Evolutionary conservation across 2,329 filamentous ascomycete genomes (phyloP), one percentile per base, ranked within the genome.

Genomic region (Paramyrothecium roridum): DNA sequence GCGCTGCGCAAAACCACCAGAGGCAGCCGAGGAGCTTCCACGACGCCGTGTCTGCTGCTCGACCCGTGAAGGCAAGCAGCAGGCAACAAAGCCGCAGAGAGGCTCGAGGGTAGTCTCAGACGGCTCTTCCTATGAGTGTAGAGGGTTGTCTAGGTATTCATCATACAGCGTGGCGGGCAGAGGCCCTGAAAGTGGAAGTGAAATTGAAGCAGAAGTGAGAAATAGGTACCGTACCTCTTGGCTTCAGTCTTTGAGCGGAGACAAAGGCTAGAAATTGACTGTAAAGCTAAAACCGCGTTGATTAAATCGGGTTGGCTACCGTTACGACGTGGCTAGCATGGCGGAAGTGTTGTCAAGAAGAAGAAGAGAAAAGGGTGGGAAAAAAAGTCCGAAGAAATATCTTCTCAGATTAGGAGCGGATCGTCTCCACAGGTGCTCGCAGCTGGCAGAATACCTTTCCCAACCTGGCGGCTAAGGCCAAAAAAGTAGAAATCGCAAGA

Each of bases 101-200:
- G 52, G 53, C 63, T 62, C 65, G 65, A 55, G 61, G 64, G 67
- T 63, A 60, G 74, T 76, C 74, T 76, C 66, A 76, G 72, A 76
- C 74, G 74, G 74, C 74, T 76, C 74, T 76, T 76, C 74, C 74
- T 76, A 73, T 68, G 65, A 68, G 63, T 61, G 61, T 57, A 63
- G 64, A 60, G 59, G 73, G 73, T 72, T 72, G 72, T 65, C 64
- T 72, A 69, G 65, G 59, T 66, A 66, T 64, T 74, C 74, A 76
- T 76, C 74, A 76, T 75, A 61, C 10, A 30, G 26, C 26, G 65
- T 43, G 16, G 65, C 64, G 65, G 67, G 63, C 58, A 51, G 37
- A 17, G 37, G 37, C 37, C 37, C 26, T 30, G 4, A 10, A 30
- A 30, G 26, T 4, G 10, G 26, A 30, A 30, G 10, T 6, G 10